phyloP scores from a whole-genome alignment of 2,329 filamentous ascomycete species.

The Pseudocercospora ulei region DNA sequence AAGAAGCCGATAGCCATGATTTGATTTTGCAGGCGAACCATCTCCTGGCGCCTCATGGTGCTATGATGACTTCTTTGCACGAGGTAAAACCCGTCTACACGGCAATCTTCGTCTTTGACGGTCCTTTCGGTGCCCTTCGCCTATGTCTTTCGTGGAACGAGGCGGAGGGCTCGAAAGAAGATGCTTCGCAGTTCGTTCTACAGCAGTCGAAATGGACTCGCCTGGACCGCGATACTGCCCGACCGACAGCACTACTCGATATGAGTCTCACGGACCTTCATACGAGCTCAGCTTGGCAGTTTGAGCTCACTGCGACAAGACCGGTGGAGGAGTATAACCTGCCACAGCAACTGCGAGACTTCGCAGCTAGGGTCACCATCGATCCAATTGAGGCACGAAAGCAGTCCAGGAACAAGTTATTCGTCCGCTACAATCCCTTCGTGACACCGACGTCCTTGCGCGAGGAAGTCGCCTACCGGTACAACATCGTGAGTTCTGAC shows the following conservation, averaged over 20 bases:
- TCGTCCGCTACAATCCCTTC: constrained; percentile 20
- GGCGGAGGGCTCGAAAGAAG: constrained; percentile 5
- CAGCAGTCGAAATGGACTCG: constrained; percentile 25
- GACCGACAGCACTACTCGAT: constrained; percentile 25
- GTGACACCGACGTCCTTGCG: constrained; percentile 19
- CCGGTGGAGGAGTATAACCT: constrained; percentile 21
- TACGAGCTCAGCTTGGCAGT: constrained; percentile 30
- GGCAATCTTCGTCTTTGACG: constrained; percentile 28
- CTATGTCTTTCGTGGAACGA: constrained; percentile 28
- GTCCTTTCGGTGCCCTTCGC: constrained; percentile 22
- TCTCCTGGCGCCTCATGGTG: constrained; percentile 25
- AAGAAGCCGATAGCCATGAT: constrained; percentile 21
- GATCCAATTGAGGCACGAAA: constrained; percentile 12
- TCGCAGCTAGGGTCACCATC: constrained; percentile 21
- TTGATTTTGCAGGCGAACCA: constrained; percentile 19
- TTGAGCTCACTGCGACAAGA: constrained; percentile 25
- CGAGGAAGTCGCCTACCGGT: constrained; percentile 27
- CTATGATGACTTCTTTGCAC: constrained; percentile 19
- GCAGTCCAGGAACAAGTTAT: constrained; percentile 13
- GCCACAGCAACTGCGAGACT: constrained; percentile 13
- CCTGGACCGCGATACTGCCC: constrained; percentile 24
- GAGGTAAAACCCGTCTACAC: constrained; percentile 28
- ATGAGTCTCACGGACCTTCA: constrained; percentile 26
- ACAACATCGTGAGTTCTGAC: constrained; percentile 25
- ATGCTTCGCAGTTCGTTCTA: constrained; percentile 7